phyloP scores from a whole-genome alignment of 2,329 filamentous ascomycete species.

The Geosmithia morbida region DNA sequence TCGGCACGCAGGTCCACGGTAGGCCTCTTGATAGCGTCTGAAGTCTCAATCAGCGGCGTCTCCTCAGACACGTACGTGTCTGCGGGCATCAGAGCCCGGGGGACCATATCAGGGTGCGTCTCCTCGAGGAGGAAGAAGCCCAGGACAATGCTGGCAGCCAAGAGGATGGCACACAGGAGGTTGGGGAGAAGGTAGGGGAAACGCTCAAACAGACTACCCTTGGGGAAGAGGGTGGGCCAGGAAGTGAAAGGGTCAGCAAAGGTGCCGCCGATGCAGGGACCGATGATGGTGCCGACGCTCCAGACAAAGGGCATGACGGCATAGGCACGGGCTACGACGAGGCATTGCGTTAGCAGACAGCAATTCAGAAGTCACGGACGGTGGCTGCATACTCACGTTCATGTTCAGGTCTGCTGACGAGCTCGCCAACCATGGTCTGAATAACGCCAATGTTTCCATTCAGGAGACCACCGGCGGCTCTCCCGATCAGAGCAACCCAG shows the following conservation, averaged over 20 bases:
- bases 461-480: conserved; percentile 64
- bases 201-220: conserved; percentile 53
- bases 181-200: conserved; percentile 89
- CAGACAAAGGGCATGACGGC: conserved; percentile 92
- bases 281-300: conserved; percentile 80
- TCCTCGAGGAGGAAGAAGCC: conserved; percentile 76
- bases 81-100: conserved; percentile 28
- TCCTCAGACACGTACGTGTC: conserved; percentile 44
- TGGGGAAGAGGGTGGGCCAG: conserved; percentile 58
- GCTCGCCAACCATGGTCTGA: conserved; percentile 83
- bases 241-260: conserved; percentile 66
- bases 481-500: conserved; percentile 65
- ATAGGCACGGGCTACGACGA: conserved; percentile 56
- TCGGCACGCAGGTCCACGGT: conserved; percentile 63
- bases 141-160: conserved; percentile 64
- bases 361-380: conserved; percentile 2
- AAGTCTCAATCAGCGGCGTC: conserved; percentile 62
- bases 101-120: conserved; percentile 74
- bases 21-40: conserved; percentile 59
- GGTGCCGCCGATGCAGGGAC: conserved; percentile 74
- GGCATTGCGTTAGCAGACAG: conserved; percentile 1
- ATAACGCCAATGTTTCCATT: conserved; percentile 90
- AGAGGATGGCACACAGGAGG: conserved; percentile 62
- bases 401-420: conserved; percentile 71
- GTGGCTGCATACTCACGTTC: conserved; percentile 49